phyloP scores from a whole-genome alignment of 2,329 filamentous ascomycete genomes.

The Fusarium scirpi region DNA sequence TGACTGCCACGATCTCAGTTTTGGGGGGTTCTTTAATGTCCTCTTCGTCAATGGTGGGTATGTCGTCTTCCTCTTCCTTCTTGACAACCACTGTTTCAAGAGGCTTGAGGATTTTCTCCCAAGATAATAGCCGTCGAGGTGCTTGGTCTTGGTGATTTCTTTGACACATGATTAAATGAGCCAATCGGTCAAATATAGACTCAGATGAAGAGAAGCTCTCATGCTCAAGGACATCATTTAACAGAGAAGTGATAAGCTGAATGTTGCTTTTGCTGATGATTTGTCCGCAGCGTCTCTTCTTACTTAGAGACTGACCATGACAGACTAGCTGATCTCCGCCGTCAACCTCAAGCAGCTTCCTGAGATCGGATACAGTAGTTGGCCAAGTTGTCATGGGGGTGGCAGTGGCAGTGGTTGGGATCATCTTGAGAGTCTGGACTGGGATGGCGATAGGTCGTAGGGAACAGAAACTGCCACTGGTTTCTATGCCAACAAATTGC shows the following conservation, averaged over 20 bases:
- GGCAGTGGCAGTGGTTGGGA: neutral
- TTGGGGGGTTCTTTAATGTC: neutral
- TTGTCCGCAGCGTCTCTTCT: neutral
- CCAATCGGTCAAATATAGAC: slow-evolving; percentile 24
- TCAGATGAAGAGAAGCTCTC: slow-evolving; percentile 29
- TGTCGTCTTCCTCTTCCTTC: slow-evolving; percentile 16
- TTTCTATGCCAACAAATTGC: slow-evolving; percentile 35
- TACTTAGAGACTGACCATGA: slow-evolving; percentile 13
- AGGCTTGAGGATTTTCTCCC: slow-evolving; percentile 26
- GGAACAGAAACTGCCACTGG: slow-evolving; percentile 5
- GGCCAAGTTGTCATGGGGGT: slow-evolving; percentile 18
- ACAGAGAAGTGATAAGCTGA: slow-evolving; percentile 7
- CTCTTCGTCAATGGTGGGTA: neutral
- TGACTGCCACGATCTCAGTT: neutral
- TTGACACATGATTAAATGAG: slow-evolving; percentile 39
- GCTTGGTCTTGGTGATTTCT: neutral
- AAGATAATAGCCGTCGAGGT: slow-evolving; percentile 2
- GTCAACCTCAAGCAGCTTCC: slow-evolving; percentile 23
- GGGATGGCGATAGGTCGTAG: neutral
- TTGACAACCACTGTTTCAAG: slow-evolving; percentile 7
- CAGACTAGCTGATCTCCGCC: slow-evolving; percentile 5
- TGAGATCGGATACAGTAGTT: slow-evolving; percentile 7
- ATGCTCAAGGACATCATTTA: slow-evolving; percentile 17
- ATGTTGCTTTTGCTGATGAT: slow-evolving; percentile 12
- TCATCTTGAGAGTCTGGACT: slow-evolving; percentile 17